These are phyloP conservation scores for Asterophora lycoperdoides DNA, from an alignment of 768 basidiomycete genomes.

Conservation along the genomic window DNA sequence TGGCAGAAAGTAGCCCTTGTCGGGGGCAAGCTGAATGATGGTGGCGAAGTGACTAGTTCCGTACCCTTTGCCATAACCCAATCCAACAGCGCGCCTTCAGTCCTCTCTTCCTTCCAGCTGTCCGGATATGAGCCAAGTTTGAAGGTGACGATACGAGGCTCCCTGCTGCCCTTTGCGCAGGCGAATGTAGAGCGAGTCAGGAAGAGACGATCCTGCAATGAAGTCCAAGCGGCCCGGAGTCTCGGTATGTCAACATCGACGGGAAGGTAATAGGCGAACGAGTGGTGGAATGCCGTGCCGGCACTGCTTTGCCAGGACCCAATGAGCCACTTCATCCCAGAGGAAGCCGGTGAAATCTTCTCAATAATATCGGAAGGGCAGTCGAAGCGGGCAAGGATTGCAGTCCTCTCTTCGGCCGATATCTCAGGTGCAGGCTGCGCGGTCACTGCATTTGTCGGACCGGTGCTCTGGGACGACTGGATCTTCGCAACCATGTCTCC, in stretches of 20 bases:
- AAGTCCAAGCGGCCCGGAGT: constrained; percentile 34
- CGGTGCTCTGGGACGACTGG: neutral
- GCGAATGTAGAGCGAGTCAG: constrained; percentile 43
- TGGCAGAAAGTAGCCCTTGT: constrained; percentile 22
- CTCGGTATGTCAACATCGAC: constrained; percentile 23
- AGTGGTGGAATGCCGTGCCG: constrained; percentile 39
- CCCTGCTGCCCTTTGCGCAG: constrained; percentile 19
- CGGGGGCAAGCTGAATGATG: constrained; percentile 18
- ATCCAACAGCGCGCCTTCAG: constrained; percentile 3
- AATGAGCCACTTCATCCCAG: constrained; percentile 35
- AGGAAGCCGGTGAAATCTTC: constrained; percentile 20
- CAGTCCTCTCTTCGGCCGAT: constrained; percentile 15
- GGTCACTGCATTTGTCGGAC: neutral
- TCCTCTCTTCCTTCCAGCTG: constrained; percentile 21
- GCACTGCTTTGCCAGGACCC: constrained; percentile 41
- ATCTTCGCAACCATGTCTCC: constrained; percentile 24
- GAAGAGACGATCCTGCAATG: constrained; percentile 30
- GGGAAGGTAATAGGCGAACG: constrained; percentile 36
- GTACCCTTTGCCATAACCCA: constrained; percentile 20
- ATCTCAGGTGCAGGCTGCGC: constrained; percentile 3
- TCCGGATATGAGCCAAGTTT: constrained; percentile 10
- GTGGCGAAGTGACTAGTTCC: constrained; percentile 21
- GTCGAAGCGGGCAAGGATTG: constrained; percentile 19
- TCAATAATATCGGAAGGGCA: constrained; percentile 17
- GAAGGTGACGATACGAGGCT: constrained; percentile 27